These are phyloP conservation scores for Eucalyptus shirleyi DNA, from an alignment of 345 rosid genomes.

Conservation along the genomic window DNA sequence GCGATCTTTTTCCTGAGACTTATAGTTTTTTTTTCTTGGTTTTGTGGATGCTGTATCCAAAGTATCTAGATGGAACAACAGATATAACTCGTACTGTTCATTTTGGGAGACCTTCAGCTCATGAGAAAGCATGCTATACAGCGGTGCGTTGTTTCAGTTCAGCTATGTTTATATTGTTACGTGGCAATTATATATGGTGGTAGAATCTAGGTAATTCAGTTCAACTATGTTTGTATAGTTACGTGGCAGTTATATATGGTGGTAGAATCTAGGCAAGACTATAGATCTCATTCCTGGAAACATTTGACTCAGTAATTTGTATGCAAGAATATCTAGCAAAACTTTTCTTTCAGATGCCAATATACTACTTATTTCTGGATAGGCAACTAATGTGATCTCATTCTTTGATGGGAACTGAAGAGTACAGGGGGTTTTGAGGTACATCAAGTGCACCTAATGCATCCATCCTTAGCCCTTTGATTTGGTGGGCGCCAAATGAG, in stretches of 20 bases:
- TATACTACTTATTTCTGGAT: not conserved
- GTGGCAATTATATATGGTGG: not conserved
- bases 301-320: not conserved
- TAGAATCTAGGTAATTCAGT: not conserved
- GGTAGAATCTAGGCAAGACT: not conserved
- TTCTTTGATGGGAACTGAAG: not conserved
- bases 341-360: not conserved
- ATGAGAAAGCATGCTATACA: constrained; percentile 83
- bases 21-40: not conserved
- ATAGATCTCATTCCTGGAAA: not conserved
- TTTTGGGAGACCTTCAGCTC: constrained; percentile 90
- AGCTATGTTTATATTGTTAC: not conserved
- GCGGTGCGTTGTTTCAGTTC: constrained; percentile 30
- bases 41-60: constrained; percentile 2
- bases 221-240: not conserved
- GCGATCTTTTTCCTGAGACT: not conserved
- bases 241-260: not conserved
- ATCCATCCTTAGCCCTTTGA: not conserved
- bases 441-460: not conserved
- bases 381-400: not conserved
- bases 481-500: not conserved
- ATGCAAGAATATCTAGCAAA: not conserved
- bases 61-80: constrained; percentile 98
- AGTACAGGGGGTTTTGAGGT: not conserved
- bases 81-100: constrained; percentile 95